Evolutionary conservation across 1,284 basidiomycete genomes (phyloP), one percentile per base, ranked within the genome.

Genomic region (Rhodotorula glutinis): DNA sequence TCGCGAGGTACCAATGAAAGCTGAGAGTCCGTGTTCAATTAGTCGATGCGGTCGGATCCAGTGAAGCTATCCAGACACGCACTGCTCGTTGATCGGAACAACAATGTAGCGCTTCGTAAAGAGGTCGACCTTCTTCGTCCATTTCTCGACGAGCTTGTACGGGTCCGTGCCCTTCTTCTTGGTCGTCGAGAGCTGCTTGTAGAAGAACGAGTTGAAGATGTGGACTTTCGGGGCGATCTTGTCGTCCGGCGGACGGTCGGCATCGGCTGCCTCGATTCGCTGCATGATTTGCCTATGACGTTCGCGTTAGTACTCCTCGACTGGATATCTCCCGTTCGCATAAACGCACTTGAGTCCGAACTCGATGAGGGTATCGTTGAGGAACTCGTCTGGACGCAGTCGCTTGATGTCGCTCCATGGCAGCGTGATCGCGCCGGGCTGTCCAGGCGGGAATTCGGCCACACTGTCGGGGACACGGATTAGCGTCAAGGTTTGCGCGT

Each of bases 191-290:
- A 98, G 80, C 76, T 94, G 93, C 80, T 93, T 90, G 82, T 92
- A 98, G 79, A 99, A 98, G 81, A 97, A 99, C 0, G 94, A 93
- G 77, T 88, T 98, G 82, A 98, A 98, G 10, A 98, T 83, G 76
- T 97, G 87, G 3, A 95, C 84, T 73, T 90, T 83, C 10, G 88
- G 84, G 3, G 86, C 89, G 17, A 91, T 79, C 17, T 81, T 82
- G 0, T 88, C 86, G 66, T 88, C 76, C 38, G 75, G 78, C 38
- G 51, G 23, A 2, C 38, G 58, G 0, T 4, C 3, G 1, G 43
- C 33, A 10, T 73, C 68, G 33, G 75, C 73, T 40, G 73, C 38
- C 29, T 76, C 72, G 53, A 73, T 63, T 19, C 65, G 41, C 21
- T 77, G 78, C 64, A 85, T 82, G 84, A 88, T 89, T 27, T 87